Evolutionary conservation across 495 filamentous ascomycete species (phyloP).

Genomic region (Xylona heveae): DNA sequence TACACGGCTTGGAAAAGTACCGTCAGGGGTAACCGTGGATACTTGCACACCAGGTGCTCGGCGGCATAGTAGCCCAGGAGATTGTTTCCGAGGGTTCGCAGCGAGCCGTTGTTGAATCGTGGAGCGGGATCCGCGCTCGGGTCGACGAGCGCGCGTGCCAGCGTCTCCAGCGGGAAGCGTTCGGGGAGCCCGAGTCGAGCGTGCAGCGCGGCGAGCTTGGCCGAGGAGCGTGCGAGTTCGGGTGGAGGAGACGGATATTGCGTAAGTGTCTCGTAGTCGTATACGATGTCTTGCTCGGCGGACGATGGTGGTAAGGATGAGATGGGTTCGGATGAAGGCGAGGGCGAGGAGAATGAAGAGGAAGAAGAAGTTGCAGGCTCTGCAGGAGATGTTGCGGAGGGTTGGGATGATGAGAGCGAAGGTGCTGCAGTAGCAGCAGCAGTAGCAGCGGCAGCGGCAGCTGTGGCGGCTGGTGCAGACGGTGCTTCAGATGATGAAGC

Average conservation of each 20-base stretch:
- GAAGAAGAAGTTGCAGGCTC: no score
- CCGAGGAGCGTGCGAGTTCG: constrained; percentile 44
- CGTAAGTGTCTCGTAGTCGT: neutral
- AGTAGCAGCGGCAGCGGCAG: no score
- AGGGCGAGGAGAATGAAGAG: no score
- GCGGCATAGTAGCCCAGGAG: constrained; percentile 69
- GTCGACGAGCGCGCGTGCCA: constrained; percentile 74
- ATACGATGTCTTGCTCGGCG: constrained; percentile 8
- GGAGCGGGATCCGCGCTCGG: constrained; percentile 54
- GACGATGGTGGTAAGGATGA: constrained; percentile 4
- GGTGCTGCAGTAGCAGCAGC: no score
- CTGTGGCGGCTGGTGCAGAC: no score
- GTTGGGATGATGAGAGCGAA: no score
- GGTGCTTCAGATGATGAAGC: no score
- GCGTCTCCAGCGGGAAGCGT: constrained; percentile 62
- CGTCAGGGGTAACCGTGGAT: constrained; percentile 68
- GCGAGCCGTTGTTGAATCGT: constrained; percentile 60
- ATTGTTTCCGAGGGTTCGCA: constrained; percentile 61
- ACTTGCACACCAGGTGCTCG: constrained; percentile 69
- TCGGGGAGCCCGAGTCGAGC: constrained; percentile 69
- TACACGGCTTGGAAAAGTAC: constrained; percentile 68
- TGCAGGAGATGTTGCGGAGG: no score
- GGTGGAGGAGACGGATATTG: constrained; percentile 45
- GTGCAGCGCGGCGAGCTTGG: constrained; percentile 86
- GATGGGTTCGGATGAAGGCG: no score